A percentile compares a stretch with the other conserved stretches of the same genome.
Evolutionary conservation across 2,329 filamentous ascomycete species (phyloP).

Genomic region (Leptographium radiaticola): DNA sequence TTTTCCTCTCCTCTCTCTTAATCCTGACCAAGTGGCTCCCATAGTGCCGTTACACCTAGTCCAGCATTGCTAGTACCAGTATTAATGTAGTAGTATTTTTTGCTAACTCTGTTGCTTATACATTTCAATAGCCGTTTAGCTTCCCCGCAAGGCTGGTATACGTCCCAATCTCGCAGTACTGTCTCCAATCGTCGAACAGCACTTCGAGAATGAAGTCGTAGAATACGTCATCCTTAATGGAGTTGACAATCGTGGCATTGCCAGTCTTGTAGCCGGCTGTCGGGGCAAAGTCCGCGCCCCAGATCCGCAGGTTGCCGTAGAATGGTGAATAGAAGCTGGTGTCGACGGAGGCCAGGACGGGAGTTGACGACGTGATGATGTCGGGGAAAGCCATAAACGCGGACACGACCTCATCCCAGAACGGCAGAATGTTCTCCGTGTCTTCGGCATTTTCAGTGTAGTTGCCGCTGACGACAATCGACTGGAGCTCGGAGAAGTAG

Average conservation of each 20-base stretch:
- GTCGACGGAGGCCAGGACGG: conserved; percentile 1
- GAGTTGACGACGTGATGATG: not conserved
- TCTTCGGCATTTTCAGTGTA: not conserved
- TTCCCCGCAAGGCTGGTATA: not conserved
- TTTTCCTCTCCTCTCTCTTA: too few species aligned
- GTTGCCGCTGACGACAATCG: conserved; percentile 5
- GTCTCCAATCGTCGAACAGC: conserved; percentile 3
- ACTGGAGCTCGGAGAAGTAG: conserved; percentile 2
- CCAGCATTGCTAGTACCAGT: too few species aligned
- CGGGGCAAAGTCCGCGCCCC: conserved; percentile 5
- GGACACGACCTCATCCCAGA: conserved; percentile 7
- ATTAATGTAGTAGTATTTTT: too few species aligned
- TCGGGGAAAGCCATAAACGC: conserved; percentile 5
- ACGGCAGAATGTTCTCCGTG: conserved; percentile 2
- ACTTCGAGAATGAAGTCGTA: conserved; percentile 4
- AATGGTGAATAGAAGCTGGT: conserved; percentile 7
- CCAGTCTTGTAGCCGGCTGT: conserved; percentile 1
- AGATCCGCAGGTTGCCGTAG: conserved; percentile 4
- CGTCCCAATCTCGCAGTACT: conserved; percentile 1
- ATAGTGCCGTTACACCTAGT: too few species aligned
- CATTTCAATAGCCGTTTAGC: too few species aligned
- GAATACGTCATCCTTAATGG: not conserved
- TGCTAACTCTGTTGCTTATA: too few species aligned
- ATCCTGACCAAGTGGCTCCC: too few species aligned
- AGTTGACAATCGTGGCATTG: conserved; percentile 1